Percentiles rank a stretch among this genome's conserved stretches.
Conservation (phyloP, 1,139 yeast species). For the Yamadazyma triangularis region DNA sequence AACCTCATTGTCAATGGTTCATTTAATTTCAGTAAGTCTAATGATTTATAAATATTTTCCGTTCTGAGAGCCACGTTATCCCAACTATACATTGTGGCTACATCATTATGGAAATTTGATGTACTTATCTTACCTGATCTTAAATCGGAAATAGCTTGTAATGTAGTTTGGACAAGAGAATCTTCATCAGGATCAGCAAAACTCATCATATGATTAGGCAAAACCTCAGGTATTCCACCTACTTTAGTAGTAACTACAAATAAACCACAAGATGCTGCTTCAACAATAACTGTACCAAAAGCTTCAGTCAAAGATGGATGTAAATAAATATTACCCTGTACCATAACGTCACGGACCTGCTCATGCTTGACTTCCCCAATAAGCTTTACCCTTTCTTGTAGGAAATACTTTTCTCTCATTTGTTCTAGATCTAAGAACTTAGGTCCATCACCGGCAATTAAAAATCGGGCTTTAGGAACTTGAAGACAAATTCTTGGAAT, state of each 20-base stretch:
- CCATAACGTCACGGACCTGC: conserved; percentile 88
- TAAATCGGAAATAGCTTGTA: conserved; percentile 58
- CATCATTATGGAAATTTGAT: conserved; percentile 69
- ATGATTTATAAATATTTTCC: conserved; percentile 68
- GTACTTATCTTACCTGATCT: conserved; percentile 63
- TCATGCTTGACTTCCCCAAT: conserved; percentile 91
- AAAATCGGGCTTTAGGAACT: conserved; percentile 64
- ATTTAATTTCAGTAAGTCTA: conserved; percentile 40
- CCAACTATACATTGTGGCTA: conserved; percentile 90
- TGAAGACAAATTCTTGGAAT: conserved; percentile 76
- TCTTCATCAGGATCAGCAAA: conserved; percentile 85
- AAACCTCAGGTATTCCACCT: conserved; percentile 96
- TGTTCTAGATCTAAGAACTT: conserved; percentile 90
- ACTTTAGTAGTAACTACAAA: conserved; percentile 93
- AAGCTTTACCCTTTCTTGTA: conserved; percentile 84
- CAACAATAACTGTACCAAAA: conserved; percentile 94
- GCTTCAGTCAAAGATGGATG: conserved; percentile 97
- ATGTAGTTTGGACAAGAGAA: conserved; percentile 65
- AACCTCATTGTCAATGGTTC: conserved; percentile 48
- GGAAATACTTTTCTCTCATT: conserved; percentile 81
- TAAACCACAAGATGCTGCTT: conserved; percentile 95
- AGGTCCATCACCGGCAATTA: conserved; percentile 97
- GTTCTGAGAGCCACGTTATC: conserved; percentile 82
- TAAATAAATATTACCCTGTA: conserved; percentile 86
- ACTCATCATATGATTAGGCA: conserved; percentile 90